phyloP scores from a whole-genome alignment of 169 alveolate genomes.

The Babesia ovata region DNA sequence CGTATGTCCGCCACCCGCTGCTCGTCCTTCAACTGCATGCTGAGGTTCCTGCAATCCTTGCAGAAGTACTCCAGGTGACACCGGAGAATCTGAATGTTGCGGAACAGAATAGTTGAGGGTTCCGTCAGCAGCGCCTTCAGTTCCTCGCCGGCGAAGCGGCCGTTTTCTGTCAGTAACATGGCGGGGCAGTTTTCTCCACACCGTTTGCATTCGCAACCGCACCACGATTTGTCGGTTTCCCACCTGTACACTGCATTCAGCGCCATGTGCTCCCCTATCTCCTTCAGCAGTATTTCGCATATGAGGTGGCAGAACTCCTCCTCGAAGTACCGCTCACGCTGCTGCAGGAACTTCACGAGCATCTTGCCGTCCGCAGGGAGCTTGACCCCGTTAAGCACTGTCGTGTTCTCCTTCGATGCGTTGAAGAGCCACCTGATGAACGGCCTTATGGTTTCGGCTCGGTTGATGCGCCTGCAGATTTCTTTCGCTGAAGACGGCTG shows the following conservation, averaged over 20 bases:
- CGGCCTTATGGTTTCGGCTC: conserved; percentile 53
- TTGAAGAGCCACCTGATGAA: conserved; percentile 57
- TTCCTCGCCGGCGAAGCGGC: conserved; percentile 67
- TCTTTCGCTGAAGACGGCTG: conserved; percentile 46
- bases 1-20: conserved; percentile 38
- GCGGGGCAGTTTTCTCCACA: conserved; percentile 57
- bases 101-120: conserved; percentile 65
- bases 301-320: conserved; percentile 66
- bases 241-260: conserved; percentile 41
- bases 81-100: conserved; percentile 65
- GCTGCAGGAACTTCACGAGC: conserved; percentile 59
- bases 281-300: conserved; percentile 58
- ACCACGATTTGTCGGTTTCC: conserved; percentile 46
- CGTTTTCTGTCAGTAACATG: conserved; percentile 59
- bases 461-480: conserved; percentile 55
- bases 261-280: conserved; percentile 63
- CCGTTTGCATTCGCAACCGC: conserved; percentile 57
- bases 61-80: conserved; percentile 70
- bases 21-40: conserved; percentile 41
- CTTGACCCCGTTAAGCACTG: conserved; percentile 44
- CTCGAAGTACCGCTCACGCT: conserved; percentile 62
- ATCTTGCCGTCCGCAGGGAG: conserved; percentile 53
- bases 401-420: conserved; percentile 68
- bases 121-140: conserved; percentile 44
- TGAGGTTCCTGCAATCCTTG: conserved; percentile 67